Evolutionary conservation across 495 filamentous ascomycete genomes (phyloP).

Genomic region (Trichoderma reesei): DNA sequence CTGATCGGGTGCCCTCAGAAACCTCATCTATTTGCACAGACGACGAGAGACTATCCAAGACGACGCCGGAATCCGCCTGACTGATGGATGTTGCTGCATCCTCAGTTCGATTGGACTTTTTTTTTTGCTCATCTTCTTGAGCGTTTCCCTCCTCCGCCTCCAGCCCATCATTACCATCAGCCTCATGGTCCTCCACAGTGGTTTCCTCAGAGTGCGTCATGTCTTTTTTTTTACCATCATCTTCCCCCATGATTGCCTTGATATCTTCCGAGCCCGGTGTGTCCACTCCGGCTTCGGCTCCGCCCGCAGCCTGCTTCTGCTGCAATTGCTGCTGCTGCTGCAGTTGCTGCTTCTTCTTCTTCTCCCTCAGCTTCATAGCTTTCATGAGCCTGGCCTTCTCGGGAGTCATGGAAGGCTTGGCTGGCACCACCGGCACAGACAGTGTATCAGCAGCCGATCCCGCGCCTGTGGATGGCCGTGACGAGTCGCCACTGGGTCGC

Average conservation of each 20-base stretch:
- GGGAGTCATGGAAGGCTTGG: constrained; percentile 59
- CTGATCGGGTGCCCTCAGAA: constrained; percentile 27
- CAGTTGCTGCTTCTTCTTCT: constrained; percentile 50
- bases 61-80: constrained; percentile 31
- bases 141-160: neutral
- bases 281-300: constrained; percentile 57
- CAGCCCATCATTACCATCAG: neutral
- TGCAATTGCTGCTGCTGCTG: constrained; percentile 11
- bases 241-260: constrained; percentile 25
- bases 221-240: constrained; percentile 69
- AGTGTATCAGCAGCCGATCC: neutral
- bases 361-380: constrained; percentile 74
- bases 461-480: constrained; percentile 24
- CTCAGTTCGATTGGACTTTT: neutral
- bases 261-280: constrained; percentile 12
- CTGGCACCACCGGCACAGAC: neutral
- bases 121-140: neutral
- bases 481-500: neutral
- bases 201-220: constrained; percentile 23
- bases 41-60: constrained; percentile 25
- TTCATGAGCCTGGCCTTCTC: constrained; percentile 91
- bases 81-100: constrained; percentile 18
- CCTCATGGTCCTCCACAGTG: neutral
- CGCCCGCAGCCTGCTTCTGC: constrained; percentile 35
- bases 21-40: constrained; percentile 24